These are phyloP conservation scores for Ophiostoma tasmaniense DNA, from an alignment of 2,329 filamentous ascomycete species.

Conservation along the genomic window DNA sequence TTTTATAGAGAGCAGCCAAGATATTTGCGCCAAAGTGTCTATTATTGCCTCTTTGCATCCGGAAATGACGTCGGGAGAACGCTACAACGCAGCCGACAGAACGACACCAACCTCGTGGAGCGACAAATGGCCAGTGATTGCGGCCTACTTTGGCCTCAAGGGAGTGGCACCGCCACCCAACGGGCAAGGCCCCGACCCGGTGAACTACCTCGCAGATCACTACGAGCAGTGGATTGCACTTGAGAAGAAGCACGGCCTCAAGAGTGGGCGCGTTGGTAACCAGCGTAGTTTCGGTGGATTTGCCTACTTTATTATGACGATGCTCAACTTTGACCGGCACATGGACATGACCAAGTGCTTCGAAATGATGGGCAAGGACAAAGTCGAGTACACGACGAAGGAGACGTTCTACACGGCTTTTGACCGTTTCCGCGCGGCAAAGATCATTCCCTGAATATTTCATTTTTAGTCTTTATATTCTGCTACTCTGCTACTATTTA, in stretches of 20 bases:
- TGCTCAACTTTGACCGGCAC: constrained; percentile 30
- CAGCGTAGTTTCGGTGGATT: constrained; percentile 26
- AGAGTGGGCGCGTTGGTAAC: constrained; percentile 28
- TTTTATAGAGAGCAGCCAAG: constrained; percentile 33
- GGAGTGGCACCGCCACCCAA: constrained; percentile 29
- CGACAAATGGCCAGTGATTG: constrained; percentile 37
- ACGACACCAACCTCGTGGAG: constrained; percentile 32
- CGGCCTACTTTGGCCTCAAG: constrained; percentile 38
- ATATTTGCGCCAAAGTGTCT: constrained; percentile 31
- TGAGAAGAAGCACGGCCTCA: constrained; percentile 28
- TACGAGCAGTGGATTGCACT: constrained; percentile 27
- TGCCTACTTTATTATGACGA: constrained; percentile 28
- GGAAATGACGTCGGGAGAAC: constrained; percentile 22
- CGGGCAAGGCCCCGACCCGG: constrained; percentile 27
- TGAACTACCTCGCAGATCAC: constrained; percentile 27
- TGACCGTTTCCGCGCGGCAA: neutral
- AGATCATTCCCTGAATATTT: neutral
- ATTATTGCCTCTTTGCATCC: constrained; percentile 29
- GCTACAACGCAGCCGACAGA: constrained; percentile 36
- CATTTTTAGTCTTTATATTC: too few relatives aligned
- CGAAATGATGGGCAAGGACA: constrained; percentile 26
- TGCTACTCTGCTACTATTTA: too few relatives aligned
- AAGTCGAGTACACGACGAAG: constrained; percentile 19
- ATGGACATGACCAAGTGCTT: constrained; percentile 26
- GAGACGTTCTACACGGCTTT: neutral